Conservation (phyloP, 768 basidiomycete genomes). For the Lentinula sp. region DNA sequence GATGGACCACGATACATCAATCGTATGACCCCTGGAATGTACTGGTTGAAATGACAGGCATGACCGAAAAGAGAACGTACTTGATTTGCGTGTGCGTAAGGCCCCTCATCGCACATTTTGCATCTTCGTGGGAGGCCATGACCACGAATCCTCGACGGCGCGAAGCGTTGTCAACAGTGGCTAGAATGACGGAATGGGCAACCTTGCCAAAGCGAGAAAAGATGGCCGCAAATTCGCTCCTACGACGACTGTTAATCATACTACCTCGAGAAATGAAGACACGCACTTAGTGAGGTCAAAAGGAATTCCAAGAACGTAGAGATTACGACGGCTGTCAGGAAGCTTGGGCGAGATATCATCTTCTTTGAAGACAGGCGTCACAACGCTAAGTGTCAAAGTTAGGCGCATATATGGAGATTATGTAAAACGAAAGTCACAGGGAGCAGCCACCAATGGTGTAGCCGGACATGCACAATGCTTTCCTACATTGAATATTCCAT, state of each 20-base stretch:
- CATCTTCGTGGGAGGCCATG: slow-evolving; percentile 71
- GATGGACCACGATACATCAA: slow-evolving; percentile 85
- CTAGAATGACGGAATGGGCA: slow-evolving; percentile 73
- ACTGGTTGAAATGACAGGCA: background rate
- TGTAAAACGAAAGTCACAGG: slow-evolving; percentile 39
- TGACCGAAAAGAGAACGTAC: slow-evolving; percentile 26
- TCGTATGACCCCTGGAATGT: slow-evolving; percentile 53
- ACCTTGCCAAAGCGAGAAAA: slow-evolving; percentile 67
- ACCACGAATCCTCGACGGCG: slow-evolving; percentile 81
- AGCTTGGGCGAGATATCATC: slow-evolving; percentile 15
- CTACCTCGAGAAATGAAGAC: background rate
- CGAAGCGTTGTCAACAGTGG: slow-evolving; percentile 79
- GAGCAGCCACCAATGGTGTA: slow-evolving; percentile 48
- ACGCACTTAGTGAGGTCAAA: slow-evolving; percentile 74
- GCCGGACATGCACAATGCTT: slow-evolving; percentile 63
- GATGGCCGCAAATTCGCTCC: slow-evolving; percentile 51
- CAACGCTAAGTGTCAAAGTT: slow-evolving; percentile 23
- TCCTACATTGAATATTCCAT: slow-evolving; percentile 30
- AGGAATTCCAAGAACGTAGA: slow-evolving; percentile 80
- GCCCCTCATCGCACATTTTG: slow-evolving; percentile 58
- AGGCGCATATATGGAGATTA: slow-evolving; percentile 16
- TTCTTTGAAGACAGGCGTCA: slow-evolving; percentile 25
- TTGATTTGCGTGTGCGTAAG: slow-evolving; percentile 67
- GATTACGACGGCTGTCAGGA: slow-evolving; percentile 62
- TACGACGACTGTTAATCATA: slow-evolving; percentile 11